These are phyloP conservation scores for Poa annua DNA, from an alignment of 176 grass and related monocot species.

Conservation along the genomic window DNA sequence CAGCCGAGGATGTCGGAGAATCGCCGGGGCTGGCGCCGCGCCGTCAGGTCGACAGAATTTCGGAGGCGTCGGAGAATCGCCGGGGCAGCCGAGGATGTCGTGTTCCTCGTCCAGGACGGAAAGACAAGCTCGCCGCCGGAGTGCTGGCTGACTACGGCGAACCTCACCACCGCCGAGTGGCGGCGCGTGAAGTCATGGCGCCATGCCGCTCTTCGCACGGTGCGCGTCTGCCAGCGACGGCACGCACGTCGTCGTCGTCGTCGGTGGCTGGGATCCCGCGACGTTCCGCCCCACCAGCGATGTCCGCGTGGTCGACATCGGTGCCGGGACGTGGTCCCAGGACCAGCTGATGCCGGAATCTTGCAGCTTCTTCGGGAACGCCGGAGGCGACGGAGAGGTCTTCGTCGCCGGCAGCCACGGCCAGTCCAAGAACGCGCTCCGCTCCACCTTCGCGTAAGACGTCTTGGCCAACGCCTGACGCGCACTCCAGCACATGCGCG, in stretches of 20 bases:
- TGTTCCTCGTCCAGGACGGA: constrained; percentile 61
- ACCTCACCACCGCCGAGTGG: constrained; percentile 55
- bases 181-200: constrained; percentile 40
- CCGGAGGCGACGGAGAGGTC: constrained; percentile 13
- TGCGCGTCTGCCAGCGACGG: constrained; percentile 48
- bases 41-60: constrained; percentile 46
- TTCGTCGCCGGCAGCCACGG: constrained; percentile 66
- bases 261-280: constrained; percentile 60
- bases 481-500: constrained; percentile 54
- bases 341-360: constrained; percentile 39
- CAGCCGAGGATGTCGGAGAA: too few species aligned
- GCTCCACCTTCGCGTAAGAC: constrained; percentile 51
- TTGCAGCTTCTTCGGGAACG: constrained; percentile 66
- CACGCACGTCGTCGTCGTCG: constrained; percentile 45
- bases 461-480: constrained; percentile 49
- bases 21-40: constrained; percentile 45
- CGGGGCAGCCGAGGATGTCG: constrained; percentile 50
- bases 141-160: constrained; percentile 35
- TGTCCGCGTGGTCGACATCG: constrained; percentile 46
- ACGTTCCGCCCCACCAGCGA: constrained; percentile 43
- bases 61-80: constrained; percentile 32
- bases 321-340: constrained; percentile 48
- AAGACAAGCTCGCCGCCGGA: background rate
- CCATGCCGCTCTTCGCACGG: constrained; percentile 49
- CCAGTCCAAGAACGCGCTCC: constrained; percentile 63